Conservation (phyloP, 1,284 basidiomycete species). For the Polyporus tsugae region DNA sequence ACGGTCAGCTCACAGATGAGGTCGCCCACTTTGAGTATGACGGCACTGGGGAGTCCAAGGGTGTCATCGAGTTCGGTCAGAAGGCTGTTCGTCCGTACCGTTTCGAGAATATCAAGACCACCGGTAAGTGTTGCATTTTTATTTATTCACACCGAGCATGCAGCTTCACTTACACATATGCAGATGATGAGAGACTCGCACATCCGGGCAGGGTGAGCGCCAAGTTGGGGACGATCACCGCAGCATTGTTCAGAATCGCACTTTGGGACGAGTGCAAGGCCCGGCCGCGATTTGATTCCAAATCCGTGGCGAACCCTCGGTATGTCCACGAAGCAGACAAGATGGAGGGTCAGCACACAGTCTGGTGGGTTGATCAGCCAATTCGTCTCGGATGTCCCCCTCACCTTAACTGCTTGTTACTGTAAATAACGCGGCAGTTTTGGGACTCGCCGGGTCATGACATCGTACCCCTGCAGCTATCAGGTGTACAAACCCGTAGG, state of each 20-base stretch:
- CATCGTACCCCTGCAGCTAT: background rate
- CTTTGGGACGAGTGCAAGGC: background rate
- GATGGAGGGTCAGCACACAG: background rate
- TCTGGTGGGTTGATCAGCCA: background rate
- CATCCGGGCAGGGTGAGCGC: background rate
- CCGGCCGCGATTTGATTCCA: slow-evolving; percentile 1
- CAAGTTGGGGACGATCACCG: slow-evolving; percentile 5
- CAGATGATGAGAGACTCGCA: background rate
- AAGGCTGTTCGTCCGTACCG: background rate
- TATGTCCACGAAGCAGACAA: background rate
- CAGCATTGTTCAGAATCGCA: background rate
- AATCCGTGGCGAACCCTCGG: background rate
- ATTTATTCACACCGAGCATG: background rate
- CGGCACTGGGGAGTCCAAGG: background rate
- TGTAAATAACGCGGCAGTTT: background rate
- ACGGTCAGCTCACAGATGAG: slow-evolving; percentile 7
- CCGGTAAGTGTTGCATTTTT: background rate
- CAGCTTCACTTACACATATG: background rate
- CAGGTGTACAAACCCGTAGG: slow-evolving; percentile 5
- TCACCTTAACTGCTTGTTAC: background rate
- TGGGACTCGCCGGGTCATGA: background rate
- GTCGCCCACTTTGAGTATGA: slow-evolving; percentile 9
- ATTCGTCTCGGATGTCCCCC: too few relatives aligned
- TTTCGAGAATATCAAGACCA: slow-evolving; percentile 9
- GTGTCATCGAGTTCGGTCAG: background rate